Evolutionary conservation across 2,329 filamentous ascomycete genomes (phyloP).

Genomic region (Aspergillus novoparasiticus): DNA sequence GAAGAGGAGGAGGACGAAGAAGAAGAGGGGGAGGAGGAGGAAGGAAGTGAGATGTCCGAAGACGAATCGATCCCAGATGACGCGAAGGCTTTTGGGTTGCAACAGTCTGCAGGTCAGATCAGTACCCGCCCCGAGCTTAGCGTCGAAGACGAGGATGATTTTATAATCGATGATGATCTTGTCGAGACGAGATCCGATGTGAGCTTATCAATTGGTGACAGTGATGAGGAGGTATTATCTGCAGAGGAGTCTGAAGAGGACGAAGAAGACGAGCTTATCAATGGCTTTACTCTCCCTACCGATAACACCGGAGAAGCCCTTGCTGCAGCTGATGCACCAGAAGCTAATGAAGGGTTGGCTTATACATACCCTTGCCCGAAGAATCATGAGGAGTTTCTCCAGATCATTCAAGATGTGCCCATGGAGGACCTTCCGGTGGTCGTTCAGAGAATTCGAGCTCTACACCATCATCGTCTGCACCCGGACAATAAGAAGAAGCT

Average conservation of each 20-base stretch:
- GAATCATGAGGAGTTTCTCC: conserved; percentile 71
- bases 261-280: conserved; percentile 71
- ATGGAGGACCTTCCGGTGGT: conserved; percentile 71
- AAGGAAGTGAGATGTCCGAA: conserved; percentile 44
- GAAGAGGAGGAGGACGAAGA: conserved; percentile 54
- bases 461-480: conserved; percentile 88
- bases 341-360: conserved; percentile 60
- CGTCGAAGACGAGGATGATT: conserved; percentile 93
- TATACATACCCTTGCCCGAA: conserved; percentile 87
- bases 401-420: conserved; percentile 64
- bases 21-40: conserved; percentile 38
- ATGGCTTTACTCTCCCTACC: conserved; percentile 59
- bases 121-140: conserved; percentile 55
- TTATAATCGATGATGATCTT: conserved; percentile 84
- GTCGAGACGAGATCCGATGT: conserved; percentile 74
- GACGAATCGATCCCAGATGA: conserved; percentile 56
- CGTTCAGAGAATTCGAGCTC: conserved; percentile 83
- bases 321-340: conserved; percentile 46
- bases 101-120: conserved; percentile 48
- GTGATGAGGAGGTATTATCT: conserved; percentile 59
- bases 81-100: conserved; percentile 64
- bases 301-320: conserved; percentile 21
- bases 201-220: conserved; percentile 45
- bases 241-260: conserved; percentile 57
- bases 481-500: conserved; percentile 84